Evolutionary conservation across 352 stramenopile species (phyloP).

Genomic region (Globisporangium middletonii): DNA sequence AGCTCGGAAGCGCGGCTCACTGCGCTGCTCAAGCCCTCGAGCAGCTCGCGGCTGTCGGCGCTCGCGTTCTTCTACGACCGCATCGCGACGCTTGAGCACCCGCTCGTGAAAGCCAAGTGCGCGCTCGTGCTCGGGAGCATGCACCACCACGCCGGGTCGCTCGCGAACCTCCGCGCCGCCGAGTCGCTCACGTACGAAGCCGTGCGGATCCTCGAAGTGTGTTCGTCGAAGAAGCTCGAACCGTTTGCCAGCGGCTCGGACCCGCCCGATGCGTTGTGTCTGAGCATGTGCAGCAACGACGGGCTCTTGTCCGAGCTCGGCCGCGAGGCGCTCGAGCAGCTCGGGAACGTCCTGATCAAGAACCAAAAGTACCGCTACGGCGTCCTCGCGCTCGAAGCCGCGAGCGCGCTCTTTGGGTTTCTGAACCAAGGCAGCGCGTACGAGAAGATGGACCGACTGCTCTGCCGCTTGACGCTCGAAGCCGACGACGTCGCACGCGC

Average conservation of each 20-base stretch:
- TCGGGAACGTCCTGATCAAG: slow-evolving; percentile 78
- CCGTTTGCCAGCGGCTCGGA: slow-evolving; percentile 12
- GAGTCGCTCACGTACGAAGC: slow-evolving; percentile 76
- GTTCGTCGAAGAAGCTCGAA: slow-evolving; percentile 25
- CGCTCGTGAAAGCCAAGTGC: slow-evolving; percentile 75
- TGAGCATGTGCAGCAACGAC: slow-evolving; percentile 75
- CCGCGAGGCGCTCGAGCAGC: slow-evolving; percentile 56
- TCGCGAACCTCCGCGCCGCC: slow-evolving; percentile 44
- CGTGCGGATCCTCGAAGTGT: slow-evolving; percentile 58
- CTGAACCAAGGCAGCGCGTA: slow-evolving; percentile 70
- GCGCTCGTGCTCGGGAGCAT: slow-evolving; percentile 53
- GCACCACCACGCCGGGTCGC: slow-evolving; percentile 34
- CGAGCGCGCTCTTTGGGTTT: slow-evolving; percentile 47
- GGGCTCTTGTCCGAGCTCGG: slow-evolving; percentile 66
- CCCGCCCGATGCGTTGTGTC: slow-evolving; percentile 11
- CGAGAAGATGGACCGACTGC: slow-evolving; percentile 65
- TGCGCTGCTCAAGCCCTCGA: slow-evolving; percentile 48
- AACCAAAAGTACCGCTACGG: slow-evolving; percentile 86
- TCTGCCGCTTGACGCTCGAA: slow-evolving; percentile 70
- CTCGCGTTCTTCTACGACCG: slow-evolving; percentile 58
- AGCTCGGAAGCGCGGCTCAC: slow-evolving; percentile 32
- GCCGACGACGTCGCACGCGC: slow-evolving; percentile 73
- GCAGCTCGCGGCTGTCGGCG: slow-evolving; percentile 27
- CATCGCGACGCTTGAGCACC: slow-evolving; percentile 33
- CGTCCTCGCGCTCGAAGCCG: slow-evolving; percentile 76